Base-by-base conservation (phyloP, 371 early-diverging fungal species). In the Mucor lusitanicus region DNA sequence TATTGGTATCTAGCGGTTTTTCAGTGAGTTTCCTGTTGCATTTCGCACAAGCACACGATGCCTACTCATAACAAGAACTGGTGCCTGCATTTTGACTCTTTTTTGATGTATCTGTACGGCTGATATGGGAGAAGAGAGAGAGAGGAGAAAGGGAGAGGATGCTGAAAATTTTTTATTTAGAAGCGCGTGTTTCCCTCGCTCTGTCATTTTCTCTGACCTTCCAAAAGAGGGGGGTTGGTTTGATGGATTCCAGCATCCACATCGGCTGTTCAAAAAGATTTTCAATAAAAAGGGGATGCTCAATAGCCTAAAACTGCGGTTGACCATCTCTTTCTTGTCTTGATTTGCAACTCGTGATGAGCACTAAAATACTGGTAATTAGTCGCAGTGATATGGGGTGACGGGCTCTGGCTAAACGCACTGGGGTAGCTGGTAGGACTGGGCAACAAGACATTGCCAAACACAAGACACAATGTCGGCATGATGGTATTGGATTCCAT, bases 401-500 rank as follows among this genome's bases (percentile, higher is more conserved):
- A 6, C 32, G 15, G 15, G 5, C 9, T 30, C 13, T 15, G 1
- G n/a, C 17, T 17, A 58, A 5, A 57, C 2, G 13, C 23, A 3
- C 2, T 23, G 9, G 1, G 13, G 4, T 53, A 90, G 89, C 71
- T 93, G 62, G 90, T 89, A 28, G 94, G 94, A 9, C 77, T 93
- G 23, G 92, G 91, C 28, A 93, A 93, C 76, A 72, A 83, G 59
- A 80, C 81, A 3, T 78, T 80, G 46, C 89, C 90, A 11, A 74
- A 84, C 23, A 92, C 91, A 3, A 80, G 92, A 28, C 92, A 94
- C 75, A 92, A 88, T 71, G 88, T 90, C 6, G 92, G 92, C 11
- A 87, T 89, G 89, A 87, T 91, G 85, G 82, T 86, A 28, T 66
- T 92, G 15, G 91, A 92, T 69, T 69, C 75, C 33, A 67, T 89